These are phyloP conservation scores for Chondrus crispus DNA, from an alignment of 23 red algal species.

Conservation along the genomic window DNA sequence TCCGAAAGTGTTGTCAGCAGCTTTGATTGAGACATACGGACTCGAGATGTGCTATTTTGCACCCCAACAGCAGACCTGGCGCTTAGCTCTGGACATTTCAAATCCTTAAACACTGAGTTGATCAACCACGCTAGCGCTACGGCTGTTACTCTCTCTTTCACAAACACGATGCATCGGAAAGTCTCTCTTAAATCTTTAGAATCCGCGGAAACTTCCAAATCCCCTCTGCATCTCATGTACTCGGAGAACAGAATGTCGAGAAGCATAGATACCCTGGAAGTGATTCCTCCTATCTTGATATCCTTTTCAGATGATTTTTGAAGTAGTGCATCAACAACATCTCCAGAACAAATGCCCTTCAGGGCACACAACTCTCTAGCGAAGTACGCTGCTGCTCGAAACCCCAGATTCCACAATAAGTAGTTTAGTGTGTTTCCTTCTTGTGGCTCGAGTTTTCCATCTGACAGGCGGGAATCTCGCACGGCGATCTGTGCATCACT, in stretches of 20 bases:
- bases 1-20: constrained; percentile 22
- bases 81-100: constrained; percentile 1
- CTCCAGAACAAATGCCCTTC: neutral
- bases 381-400: constrained; percentile 20
- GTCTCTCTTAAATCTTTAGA: neutral
- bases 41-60: neutral
- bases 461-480: too few relatives aligned
- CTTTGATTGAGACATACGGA: constrained; percentile 58
- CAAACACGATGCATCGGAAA: constrained; percentile 62
- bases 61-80: constrained; percentile 33
- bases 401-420: neutral
- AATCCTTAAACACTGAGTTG: constrained; percentile 27
- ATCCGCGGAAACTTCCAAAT: neutral
- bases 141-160: constrained; percentile 11
- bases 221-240: constrained; percentile 13
- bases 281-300: neutral
- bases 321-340: constrained; percentile 10
- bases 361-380: constrained; percentile 9
- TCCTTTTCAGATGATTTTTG: neutral
- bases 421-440: neutral
- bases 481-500: too few relatives aligned
- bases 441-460: neutral
- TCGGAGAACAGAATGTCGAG: constrained; percentile 39
- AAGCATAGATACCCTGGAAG: constrained; percentile 22
- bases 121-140: constrained; percentile 35